Evolutionary conservation across 257 asterid genomes (phyloP).

Genomic region (Nicotiana sylvestris): DNA sequence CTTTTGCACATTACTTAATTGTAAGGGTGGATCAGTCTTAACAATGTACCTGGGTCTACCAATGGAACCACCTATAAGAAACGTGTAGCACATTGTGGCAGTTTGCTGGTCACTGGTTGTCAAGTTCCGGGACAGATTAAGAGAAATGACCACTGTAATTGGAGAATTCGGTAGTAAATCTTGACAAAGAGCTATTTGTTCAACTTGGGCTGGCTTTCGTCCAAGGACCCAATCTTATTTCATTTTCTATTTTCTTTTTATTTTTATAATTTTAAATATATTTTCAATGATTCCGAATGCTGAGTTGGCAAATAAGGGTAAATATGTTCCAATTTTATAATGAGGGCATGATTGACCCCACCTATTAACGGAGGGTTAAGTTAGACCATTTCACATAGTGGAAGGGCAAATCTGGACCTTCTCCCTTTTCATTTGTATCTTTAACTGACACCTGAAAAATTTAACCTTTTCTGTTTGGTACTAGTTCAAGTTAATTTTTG

Average conservation of each 20-base stretch:
- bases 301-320: no score
- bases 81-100: background rate
- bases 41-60: background rate
- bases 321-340: no score
- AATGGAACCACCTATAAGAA: background rate
- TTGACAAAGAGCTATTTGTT: slow-evolving; percentile 1
- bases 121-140: background rate
- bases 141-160: background rate
- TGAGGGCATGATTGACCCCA: no score
- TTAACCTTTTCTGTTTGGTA: background rate
- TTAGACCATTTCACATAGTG: no score
- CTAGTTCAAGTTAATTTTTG: background rate
- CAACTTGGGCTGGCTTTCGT: background rate
- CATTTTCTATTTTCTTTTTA: no score
- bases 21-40: background rate
- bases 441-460: background rate
- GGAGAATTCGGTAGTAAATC: background rate
- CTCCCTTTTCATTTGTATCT: background rate
- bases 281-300: no score
- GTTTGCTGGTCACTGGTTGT: background rate
- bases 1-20: background rate
- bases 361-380: no score
- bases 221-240: background rate
- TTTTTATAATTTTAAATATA: no score
- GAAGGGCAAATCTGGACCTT: no score